Conservation (phyloP, 345 rosid species). For the Stellera chamaejasme region DNA sequence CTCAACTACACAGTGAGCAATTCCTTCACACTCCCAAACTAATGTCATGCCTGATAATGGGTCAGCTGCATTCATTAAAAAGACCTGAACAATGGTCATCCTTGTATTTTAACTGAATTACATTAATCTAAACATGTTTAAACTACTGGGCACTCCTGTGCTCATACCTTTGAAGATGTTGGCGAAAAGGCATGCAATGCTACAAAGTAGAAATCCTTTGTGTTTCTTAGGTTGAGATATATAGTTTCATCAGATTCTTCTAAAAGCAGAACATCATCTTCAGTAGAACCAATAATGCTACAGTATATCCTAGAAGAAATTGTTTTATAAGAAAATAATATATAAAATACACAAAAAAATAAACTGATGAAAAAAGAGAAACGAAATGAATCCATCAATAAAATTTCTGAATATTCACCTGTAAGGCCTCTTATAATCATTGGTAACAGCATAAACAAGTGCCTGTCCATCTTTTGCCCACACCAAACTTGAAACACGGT, state of each 20-base stretch:
- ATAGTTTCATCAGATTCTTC: conserved; percentile 69
- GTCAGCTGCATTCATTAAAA: conserved; percentile 88
- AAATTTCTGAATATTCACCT: conserved; percentile 27
- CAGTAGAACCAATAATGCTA: conserved; percentile 86
- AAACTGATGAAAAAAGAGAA: neutral
- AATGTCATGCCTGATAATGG: conserved; percentile 69
- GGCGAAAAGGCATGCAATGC: conserved; percentile 64
- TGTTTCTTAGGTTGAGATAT: conserved; percentile 58
- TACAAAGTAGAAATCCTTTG: conserved; percentile 78
- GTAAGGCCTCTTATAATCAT: conserved; percentile 78
- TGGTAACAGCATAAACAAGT: conserved; percentile 78
- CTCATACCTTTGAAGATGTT: conserved; percentile 66
- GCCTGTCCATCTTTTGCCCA: conserved; percentile 92
- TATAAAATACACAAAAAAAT: neutral
- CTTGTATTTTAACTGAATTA: conserved; percentile 10
- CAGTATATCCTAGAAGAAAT: conserved; percentile 45
- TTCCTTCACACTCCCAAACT: conserved; percentile 83
- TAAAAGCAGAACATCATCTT: conserved; percentile 74
- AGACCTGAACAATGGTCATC: conserved; percentile 69
- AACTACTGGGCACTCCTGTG: conserved; percentile 5
- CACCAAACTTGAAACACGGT: conserved; percentile 67
- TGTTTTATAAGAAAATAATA: neutral
- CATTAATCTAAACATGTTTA: conserved; percentile 5
- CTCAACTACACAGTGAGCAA: conserved; percentile 77
- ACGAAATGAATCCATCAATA: conserved; percentile 7